Evolutionary conservation across 2,329 filamentous ascomycete genomes (phyloP), one percentile per base, ranked within the genome.

Genomic region (Colletotrichum cordylinicola): DNA sequence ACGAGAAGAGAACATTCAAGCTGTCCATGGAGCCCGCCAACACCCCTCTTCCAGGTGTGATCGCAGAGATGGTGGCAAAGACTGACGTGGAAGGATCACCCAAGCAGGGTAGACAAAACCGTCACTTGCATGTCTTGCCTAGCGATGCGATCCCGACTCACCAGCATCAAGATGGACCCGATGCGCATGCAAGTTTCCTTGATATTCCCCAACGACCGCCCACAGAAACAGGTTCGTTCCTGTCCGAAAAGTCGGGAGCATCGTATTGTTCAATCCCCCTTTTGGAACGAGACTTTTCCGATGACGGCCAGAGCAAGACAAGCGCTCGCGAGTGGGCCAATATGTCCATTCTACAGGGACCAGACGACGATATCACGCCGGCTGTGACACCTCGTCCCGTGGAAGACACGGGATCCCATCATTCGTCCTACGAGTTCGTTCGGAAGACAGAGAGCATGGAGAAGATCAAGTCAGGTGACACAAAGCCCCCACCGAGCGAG

Each of bases 231-330:
- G 84, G 82, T 52, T 91, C 90, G 1, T 88, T 90, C 78, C 77
- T 91, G 5, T 91, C 91, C 1, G 89, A 91, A 16, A 91, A 90
- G 72, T 96, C 95, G 0, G 90, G 91, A 33, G 92, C 93, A 66
- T 96, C 94, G 0, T 96, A 95, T 81, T 93, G 91, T 52, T 96
- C 94, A 0, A 92, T 93, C 39, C 95, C 95, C 6, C 88, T 97
- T 9, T 88, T 98, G 15, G 93, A 96, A 76, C 91, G 94, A 66
- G 94, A 90, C 4, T 81, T 89, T 35, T 88, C 87, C 1, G 89
- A 91, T 56, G 89, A 91, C 77, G 88, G 83, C 2, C 83, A 80
- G 9, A 87, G 86, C 77, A 85, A 84, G 72, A 84, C 82, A 48
- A 79, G 81, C 31, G 85, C 85, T 13, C 83, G 82, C 8, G 86